Evolutionary conservation across 2,329 filamentous ascomycete species (phyloP).

Genomic region (Incumbomyces delicatus): DNA sequence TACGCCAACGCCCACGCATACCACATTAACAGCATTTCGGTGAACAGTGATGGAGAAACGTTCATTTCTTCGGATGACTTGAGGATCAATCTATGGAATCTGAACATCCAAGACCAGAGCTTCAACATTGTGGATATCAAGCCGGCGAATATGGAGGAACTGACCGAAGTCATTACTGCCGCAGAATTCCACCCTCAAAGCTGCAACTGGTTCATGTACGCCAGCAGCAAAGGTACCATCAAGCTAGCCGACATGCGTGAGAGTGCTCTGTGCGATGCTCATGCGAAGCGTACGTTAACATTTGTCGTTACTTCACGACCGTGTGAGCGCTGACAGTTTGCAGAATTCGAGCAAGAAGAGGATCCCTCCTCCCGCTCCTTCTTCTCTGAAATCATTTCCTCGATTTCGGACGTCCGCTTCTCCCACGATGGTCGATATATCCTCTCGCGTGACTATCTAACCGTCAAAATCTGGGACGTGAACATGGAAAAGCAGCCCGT

Average conservation of each 20-base stretch:
- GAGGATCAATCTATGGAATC: conserved; percentile 96
- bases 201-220: conserved; percentile 99
- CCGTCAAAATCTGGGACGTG: conserved; percentile 99
- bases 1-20: conserved; percentile 98
- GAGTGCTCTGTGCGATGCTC: conserved; percentile 89
- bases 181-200: conserved; percentile 94
- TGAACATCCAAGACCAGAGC: conserved; percentile 98
- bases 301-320: neutral
- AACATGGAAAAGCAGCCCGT: conserved; percentile 97
- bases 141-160: conserved; percentile 98
- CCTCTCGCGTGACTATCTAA: conserved; percentile 92
- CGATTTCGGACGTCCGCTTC: conserved; percentile 96
- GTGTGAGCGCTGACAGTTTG: conserved; percentile 3
- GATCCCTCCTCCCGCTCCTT: conserved; percentile 94
- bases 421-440: conserved; percentile 95
- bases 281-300: conserved; percentile 70
- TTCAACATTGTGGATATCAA: conserved; percentile 99
- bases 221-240: conserved; percentile 96
- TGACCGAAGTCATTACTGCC: conserved; percentile 96
- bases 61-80: conserved; percentile 98
- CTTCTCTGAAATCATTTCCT: conserved; percentile 99
- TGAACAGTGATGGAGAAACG: conserved; percentile 97
- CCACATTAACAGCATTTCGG: conserved; percentile 99
- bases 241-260: conserved; percentile 98
- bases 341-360: conserved; percentile 98